Evolutionary conservation across 192 early-diverging fungal species (phyloP), one percentile per base, ranked within the genome.

Genomic region (Backusella tuberculispora): DNA sequence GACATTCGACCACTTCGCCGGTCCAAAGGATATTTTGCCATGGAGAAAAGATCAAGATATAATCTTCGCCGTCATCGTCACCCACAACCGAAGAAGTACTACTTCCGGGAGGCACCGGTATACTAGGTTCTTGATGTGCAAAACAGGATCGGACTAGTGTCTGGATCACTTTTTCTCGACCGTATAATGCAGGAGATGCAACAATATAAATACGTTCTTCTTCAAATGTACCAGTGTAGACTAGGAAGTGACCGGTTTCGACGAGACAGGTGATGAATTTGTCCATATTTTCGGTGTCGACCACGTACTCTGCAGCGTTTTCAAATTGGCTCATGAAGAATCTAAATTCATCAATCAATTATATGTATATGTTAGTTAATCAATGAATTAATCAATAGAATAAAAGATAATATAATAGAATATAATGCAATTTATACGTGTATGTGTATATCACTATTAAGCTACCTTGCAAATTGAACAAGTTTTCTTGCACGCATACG

Each of bases 241-340:
- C 87, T 63, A 96, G 80, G 47, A 92, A 86, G 64, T 96, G 93
- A 42, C 90, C 89, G 9, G 90, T 87, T 50, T 87, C 83, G 6
- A 89, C 88, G 34, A 96, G 83, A 72, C 79, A 80, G 7, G 85
- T 79, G 67, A 95, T 84, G 53, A 96, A 80, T 21, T 79, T 73
- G 41, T 81, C 85, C 77, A 84, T 74, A 53, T 80, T 81, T 21
- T 83, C 85, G 41, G 88, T 87, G 63, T 91, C 86, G 21, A 93
- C 79, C 6, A 82, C 77, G 73, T 94, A 95, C 78, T 97, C 94
- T 9, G 94, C 85, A 9, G 94, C 85, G 71, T 94, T 93, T 63
- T 91, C 88, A 45, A 89, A 82, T 17, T 88, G 81, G 12, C 78
- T 79, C 47, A 86, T 89, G 34, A 89, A 72, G 1, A 81, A 83